Conservation (phyloP, 345 rosid species). For the Citrus glauca region DNA sequence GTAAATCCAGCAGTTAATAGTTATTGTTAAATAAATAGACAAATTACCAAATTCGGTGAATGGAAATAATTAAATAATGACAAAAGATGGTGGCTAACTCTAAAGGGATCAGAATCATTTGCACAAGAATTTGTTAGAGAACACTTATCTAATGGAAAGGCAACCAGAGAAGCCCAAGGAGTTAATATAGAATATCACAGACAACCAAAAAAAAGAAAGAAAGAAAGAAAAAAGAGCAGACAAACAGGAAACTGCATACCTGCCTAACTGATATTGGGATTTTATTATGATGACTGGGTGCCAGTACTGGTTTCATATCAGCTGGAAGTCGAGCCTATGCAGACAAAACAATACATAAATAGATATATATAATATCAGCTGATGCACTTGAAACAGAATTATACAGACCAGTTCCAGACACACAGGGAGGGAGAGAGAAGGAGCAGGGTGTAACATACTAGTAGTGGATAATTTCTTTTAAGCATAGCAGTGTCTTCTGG, state of each 20-base stretch:
- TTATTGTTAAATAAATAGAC: not conserved
- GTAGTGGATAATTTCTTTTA: conserved; percentile 79
- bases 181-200: not conserved
- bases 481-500: conserved; percentile 57
- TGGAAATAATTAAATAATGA: not conserved
- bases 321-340: conserved; percentile 83
- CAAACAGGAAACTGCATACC: conserved; percentile 42
- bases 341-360: conserved; percentile 21
- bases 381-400: conserved; percentile 7
- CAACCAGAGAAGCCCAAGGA: not conserved
- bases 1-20: conserved; percentile 26
- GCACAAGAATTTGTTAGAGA: not conserved
- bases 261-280: conserved; percentile 81
- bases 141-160: not conserved
- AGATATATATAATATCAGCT: conserved; percentile 5
- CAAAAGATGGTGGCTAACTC: not conserved
- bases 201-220: not conserved
- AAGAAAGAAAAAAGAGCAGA: not conserved
- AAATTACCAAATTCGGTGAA: not conserved
- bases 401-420: not conserved
- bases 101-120: not conserved
- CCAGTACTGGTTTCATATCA: conserved; percentile 80
- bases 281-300: conserved; percentile 72
- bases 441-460: conserved; percentile 41
- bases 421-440: not conserved